phyloP scores from a whole-genome alignment of 768 basidiomycete species.

The Obba rivulosa region DNA sequence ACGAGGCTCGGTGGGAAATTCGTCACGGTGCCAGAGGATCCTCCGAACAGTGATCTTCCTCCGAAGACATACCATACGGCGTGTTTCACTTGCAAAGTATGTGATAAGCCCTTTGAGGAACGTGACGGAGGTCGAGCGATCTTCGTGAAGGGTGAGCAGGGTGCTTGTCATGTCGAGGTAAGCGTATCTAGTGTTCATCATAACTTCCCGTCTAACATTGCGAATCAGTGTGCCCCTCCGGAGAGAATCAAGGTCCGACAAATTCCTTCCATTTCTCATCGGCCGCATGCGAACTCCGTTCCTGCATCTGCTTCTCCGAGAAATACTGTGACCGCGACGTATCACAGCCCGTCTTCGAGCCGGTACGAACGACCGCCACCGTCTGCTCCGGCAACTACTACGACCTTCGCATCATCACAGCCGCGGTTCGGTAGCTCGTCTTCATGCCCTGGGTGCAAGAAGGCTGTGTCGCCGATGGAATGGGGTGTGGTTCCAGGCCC shows the following conservation, averaged over 20 bases:
- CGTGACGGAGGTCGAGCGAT: constrained; percentile 54
- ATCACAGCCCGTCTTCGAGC: constrained; percentile 21
- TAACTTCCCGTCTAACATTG: background rate
- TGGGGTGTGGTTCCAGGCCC: constrained; percentile 82
- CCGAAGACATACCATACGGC: constrained; percentile 66
- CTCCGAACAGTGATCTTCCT: constrained; percentile 31
- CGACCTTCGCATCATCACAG: constrained; percentile 28
- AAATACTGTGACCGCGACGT: constrained; percentile 17
- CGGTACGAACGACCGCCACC: constrained; percentile 35
- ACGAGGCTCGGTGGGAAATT: constrained; percentile 56
- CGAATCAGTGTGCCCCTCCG: constrained; percentile 37
- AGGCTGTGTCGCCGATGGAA: constrained; percentile 77
- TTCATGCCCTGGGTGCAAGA: constrained; percentile 72
- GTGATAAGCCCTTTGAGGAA: constrained; percentile 60
- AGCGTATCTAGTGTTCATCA: constrained; percentile 10
- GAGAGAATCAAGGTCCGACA: constrained; percentile 36
- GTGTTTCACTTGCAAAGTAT: constrained; percentile 72
- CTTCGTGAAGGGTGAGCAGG: constrained; percentile 62
- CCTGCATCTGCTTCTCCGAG: constrained; percentile 12
- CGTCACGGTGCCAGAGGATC: constrained; percentile 60
- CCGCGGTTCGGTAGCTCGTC: constrained; percentile 52
- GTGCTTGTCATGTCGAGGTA: constrained; percentile 67
- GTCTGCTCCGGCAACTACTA: constrained; percentile 31
- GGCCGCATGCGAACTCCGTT: constrained; percentile 7
- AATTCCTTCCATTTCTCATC: constrained; percentile 5